Base-by-base conservation (phyloP, 805 yeast genomes). In the Pichia nakasei region DNA sequence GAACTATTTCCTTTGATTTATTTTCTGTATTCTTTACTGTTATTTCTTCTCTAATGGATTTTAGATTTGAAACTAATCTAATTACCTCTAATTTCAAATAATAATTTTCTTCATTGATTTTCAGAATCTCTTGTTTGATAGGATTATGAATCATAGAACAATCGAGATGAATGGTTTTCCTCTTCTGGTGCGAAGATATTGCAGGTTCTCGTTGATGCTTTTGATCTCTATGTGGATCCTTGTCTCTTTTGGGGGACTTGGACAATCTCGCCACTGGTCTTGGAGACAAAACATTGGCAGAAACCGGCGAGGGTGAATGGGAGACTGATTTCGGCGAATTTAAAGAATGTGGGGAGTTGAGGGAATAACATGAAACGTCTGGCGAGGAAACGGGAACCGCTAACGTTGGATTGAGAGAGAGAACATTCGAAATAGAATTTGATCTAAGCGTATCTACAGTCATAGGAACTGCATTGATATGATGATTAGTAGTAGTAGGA, bases 341-440 rank as follows among this genome's bases (percentile, higher is more conserved):
- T 3, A 29, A 17, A 13, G 15, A 29, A 29, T 29, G 32, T 1
- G 32, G 32, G 2, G 32, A 29, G 15, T 13, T 29, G 15, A 15
- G 9, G 12, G 32, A 29, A 9, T 24, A 24, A 7, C 17, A 29
- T 31, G 41, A 39, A 15, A 24, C 9, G 5, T 35, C 38, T 26
- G 37, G 17, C 4, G 46, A 29, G n/a, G 47, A 37, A n/a, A 37
- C 17, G 3, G 27, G 9, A 11, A 13, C 9, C 9, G 27, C 13
- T 24, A 24, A 24, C 13, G 32, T 13, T 13, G 32, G 32, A 29
- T 29, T 29, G 9, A 29, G 13, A 3, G 32, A 29, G 12, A 29
- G 15, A 13, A 15, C 32, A 29, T 76, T 76, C 41, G 80, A 31
- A 20, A 24, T 22, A 64, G 19, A 84, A 85, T 0, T 85, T 84